Conservation (phyloP, 768 basidiomycete genomes). For the Lepiota venenata region DNA sequence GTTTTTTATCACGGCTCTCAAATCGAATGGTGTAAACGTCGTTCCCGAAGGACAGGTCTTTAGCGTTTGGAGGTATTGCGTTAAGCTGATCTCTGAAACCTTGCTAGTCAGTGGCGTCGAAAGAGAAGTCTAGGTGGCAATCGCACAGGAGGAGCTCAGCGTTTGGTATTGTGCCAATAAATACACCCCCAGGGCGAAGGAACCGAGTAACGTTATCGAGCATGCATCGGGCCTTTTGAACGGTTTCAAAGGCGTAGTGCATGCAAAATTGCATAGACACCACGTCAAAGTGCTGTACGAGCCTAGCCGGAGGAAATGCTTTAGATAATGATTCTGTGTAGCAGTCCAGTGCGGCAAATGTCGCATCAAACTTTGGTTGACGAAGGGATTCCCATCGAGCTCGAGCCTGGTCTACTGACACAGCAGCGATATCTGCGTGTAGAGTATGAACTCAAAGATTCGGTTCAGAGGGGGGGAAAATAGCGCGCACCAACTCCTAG, state of each 20-base stretch:
- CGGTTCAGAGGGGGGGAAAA: background rate
- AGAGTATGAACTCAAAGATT: background rate
- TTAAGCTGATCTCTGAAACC: conserved; percentile 64
- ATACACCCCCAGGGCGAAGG: conserved; percentile 83
- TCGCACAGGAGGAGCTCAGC: conserved; percentile 78
- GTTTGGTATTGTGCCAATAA: conserved; percentile 97
- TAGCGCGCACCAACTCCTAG: conserved; percentile 67
- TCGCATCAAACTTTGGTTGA: conserved; percentile 63
- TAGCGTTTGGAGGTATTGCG: conserved; percentile 57
- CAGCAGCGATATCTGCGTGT: conserved; percentile 75
- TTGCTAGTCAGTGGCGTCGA: conserved; percentile 3
- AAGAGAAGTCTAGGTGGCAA: conserved; percentile 9
- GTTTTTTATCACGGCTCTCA: conserved; percentile 58
- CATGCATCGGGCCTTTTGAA: conserved; percentile 86
- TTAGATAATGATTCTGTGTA: conserved; percentile 71
- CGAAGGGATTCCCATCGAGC: conserved; percentile 57
- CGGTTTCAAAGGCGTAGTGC: conserved; percentile 98
- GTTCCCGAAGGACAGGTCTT: conserved; percentile 86
- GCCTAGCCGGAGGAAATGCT: conserved; percentile 58
- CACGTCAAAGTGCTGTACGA: conserved; percentile 80
- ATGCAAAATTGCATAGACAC: conserved; percentile 99
- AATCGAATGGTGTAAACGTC: conserved; percentile 87
- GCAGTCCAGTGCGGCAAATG: conserved; percentile 87
- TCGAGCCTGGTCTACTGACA: conserved; percentile 89
- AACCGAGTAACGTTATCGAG: conserved; percentile 82